Conservation (phyloP, 129 eudicot genomes). For the Centella asiatica region DNA sequence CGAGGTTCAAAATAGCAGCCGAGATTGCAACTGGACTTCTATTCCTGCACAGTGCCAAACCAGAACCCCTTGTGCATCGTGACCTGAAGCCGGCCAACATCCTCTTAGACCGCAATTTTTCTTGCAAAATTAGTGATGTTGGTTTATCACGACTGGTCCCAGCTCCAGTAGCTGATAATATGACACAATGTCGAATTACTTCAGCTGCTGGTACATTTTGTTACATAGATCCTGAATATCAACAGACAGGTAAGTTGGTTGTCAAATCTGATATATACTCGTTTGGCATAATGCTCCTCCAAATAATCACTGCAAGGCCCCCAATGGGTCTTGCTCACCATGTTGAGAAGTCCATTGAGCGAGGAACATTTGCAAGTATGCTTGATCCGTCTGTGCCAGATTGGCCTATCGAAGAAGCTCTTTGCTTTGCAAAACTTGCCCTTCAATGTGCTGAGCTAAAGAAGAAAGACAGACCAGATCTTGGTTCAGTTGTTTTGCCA, state of each 20-base stretch:
- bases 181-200: slow-evolving; percentile 62
- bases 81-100: slow-evolving; percentile 70
- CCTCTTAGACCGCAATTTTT: slow-evolving; percentile 42
- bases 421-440: slow-evolving; percentile 37
- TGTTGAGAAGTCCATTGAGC: slow-evolving; percentile 38
- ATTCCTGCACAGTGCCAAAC: slow-evolving; percentile 53
- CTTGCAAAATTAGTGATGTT: slow-evolving; percentile 58
- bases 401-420: slow-evolving; percentile 61
- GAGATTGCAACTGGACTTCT: slow-evolving; percentile 53
- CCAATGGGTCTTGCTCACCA: slow-evolving; percentile 66
- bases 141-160: slow-evolving; percentile 62
- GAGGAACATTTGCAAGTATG: slow-evolving; percentile 38
- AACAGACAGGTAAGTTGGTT: slow-evolving; percentile 54
- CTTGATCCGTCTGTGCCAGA: slow-evolving; percentile 47
- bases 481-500: slow-evolving; percentile 35
- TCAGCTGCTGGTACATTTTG: slow-evolving; percentile 71
- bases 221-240: slow-evolving; percentile 73
- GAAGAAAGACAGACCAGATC: slow-evolving; percentile 55
- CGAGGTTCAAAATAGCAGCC: slow-evolving; percentile 46
- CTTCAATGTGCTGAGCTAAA: slow-evolving; percentile 44
- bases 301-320: slow-evolving; percentile 47
- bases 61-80: slow-evolving; percentile 71
- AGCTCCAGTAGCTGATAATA: slow-evolving; percentile 39
- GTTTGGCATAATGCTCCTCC: slow-evolving; percentile 51
- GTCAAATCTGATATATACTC: slow-evolving; percentile 57